A percentile compares a stretch with the other conserved stretches of the same genome.
Evolutionary conservation across 1,284 basidiomycete species (phyloP).

Genomic region (Ceratobasidium sp.): DNA sequence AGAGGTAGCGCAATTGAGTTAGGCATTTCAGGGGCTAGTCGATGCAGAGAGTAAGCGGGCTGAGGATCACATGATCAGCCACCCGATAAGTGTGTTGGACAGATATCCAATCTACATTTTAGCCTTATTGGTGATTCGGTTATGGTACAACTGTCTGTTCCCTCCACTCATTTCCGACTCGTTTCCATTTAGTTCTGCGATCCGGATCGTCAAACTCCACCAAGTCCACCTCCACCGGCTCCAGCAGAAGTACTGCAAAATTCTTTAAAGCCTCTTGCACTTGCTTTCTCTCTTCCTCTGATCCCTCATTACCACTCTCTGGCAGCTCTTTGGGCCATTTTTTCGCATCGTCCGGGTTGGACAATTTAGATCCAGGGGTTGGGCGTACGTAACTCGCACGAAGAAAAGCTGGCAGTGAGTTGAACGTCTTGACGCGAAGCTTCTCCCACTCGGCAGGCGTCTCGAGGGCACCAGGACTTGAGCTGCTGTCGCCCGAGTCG

Average conservation of each 20-base stretch:
- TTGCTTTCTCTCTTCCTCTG: conserved; percentile 43
- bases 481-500: background rate
- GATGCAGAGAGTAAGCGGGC: too few relatives aligned
- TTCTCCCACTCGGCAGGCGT: conserved; percentile 45
- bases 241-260: conserved; percentile 48
- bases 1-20: too few relatives aligned
- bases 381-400: conserved; percentile 48
- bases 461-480: conserved; percentile 18
- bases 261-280: conserved; percentile 45
- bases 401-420: conserved; percentile 45
- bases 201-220: conserved; percentile 47
- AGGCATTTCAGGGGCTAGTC: too few relatives aligned
- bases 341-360: conserved; percentile 44
- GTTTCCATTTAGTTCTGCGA: conserved; percentile 41
- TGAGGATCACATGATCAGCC: background rate
- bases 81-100: too few relatives aligned
- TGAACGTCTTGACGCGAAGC: conserved; percentile 47
- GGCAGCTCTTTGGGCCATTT: conserved; percentile 49
- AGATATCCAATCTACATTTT: too few relatives aligned
- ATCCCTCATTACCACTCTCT: conserved; percentile 35
- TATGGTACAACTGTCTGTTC: conserved; percentile 43
- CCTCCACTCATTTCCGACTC: conserved; percentile 37
- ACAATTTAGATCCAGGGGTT: conserved; percentile 45
- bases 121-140: too few relatives aligned
- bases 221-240: conserved; percentile 47